phyloP scores from a whole-genome alignment of 805 yeast species.

The Debaryomyces castellii region DNA sequence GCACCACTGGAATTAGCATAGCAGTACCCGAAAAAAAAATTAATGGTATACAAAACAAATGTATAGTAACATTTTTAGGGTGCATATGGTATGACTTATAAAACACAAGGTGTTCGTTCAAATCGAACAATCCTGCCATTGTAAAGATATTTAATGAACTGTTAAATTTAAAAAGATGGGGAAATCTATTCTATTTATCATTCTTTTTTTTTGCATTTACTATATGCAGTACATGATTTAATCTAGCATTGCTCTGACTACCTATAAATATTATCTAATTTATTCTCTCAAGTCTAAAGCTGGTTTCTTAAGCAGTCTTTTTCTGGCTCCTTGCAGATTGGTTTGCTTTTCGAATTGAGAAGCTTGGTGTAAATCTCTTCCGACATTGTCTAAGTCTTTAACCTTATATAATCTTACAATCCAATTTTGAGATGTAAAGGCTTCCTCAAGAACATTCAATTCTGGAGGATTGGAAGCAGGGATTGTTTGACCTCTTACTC shows the following conservation, averaged over 20 bases:
- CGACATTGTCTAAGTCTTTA: constrained; percentile 82
- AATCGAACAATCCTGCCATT: constrained; percentile 35
- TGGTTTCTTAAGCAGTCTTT: constrained; percentile 51
- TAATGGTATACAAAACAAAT: constrained; percentile 75
- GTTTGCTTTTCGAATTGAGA: constrained; percentile 48
- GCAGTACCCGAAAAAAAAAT: constrained; percentile 60
- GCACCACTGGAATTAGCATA: constrained; percentile 27
- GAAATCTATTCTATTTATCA: neutral
- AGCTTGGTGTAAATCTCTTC: constrained; percentile 69
- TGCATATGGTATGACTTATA: constrained; percentile 51
- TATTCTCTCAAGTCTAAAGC: constrained; percentile 49
- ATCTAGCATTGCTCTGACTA: neutral
- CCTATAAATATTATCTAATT: neutral
- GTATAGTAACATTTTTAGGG: constrained; percentile 71
- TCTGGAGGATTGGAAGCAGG: constrained; percentile 47
- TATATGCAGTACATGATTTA: neutral
- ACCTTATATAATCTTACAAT: constrained; percentile 91
- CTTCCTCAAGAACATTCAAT: constrained; percentile 85
- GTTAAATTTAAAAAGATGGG: constrained; percentile 2
- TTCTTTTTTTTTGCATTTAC: neutral
- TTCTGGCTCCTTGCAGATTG: constrained; percentile 37
- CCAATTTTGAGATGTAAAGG: constrained; percentile 94
- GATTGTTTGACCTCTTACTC: constrained; percentile 85
- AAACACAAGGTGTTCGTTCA: constrained; percentile 38
- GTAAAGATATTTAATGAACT: neutral